Evolutionary conservation across 169 alveolate genomes (phyloP).

Genomic region (Plasmodium falciparum): DNA sequence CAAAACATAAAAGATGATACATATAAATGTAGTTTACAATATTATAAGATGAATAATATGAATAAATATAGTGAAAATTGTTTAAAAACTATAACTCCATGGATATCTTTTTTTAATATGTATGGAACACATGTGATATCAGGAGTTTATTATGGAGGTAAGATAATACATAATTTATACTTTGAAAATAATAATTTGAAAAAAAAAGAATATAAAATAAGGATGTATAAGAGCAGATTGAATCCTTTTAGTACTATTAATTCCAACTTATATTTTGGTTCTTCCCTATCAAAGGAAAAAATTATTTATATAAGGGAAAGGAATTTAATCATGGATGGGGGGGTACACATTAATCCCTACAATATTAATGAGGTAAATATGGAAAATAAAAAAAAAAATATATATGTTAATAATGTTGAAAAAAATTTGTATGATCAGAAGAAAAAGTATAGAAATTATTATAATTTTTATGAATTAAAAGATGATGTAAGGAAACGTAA

Average conservation of each 20-base stretch:
- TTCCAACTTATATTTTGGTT: conserved; percentile 38
- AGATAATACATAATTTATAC: conserved; percentile 85
- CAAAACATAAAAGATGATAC: conserved; percentile 73
- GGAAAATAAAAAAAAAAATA: background rate
- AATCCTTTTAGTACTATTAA: conserved; percentile 30
- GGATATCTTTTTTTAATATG: conserved; percentile 87
- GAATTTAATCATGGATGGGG: conserved; percentile 37
- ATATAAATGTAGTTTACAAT: conserved; percentile 79
- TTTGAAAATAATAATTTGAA: conserved; percentile 52
- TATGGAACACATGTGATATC: conserved; percentile 89
- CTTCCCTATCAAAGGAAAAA: conserved; percentile 42
- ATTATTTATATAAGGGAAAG: conserved; percentile 37
- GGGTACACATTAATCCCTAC: background rate
- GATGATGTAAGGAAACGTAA: too few relatives aligned
- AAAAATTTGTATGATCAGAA: too few relatives aligned
- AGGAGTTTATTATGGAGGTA: conserved; percentile 88
- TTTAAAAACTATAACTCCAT: conserved; percentile 80
- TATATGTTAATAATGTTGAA: too few relatives aligned
- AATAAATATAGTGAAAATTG: conserved; percentile 81
- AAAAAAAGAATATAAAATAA: conserved; percentile 6
- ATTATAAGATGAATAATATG: conserved; percentile 51
- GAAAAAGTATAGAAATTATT: too few relatives aligned
- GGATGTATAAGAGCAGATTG: conserved; percentile 32
- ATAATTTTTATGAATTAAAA: too few relatives aligned
- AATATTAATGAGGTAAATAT: conserved; percentile 2